These are phyloP conservation scores for Gremmenia infestans DNA, from an alignment of 2,329 filamentous ascomycete genomes.

Conservation along the genomic window DNA sequence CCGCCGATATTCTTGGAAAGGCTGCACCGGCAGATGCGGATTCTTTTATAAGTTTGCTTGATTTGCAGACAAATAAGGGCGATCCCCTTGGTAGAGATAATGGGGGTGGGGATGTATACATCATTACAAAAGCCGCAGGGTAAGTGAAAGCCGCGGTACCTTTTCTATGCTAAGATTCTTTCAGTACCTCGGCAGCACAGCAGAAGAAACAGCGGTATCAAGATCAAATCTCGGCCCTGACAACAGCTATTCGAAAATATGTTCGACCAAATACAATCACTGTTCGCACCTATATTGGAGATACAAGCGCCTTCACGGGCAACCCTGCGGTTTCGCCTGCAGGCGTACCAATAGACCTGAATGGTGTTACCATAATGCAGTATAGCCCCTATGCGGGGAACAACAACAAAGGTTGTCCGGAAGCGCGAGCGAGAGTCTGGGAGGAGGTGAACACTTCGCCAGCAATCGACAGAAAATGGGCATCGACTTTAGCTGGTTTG, in stretches of 20 bases:
- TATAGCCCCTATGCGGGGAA: neutral
- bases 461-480: neutral
- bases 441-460: neutral
- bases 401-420: neutral
- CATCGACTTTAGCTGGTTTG: neutral
- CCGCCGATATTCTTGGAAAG: neutral
- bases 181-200: neutral
- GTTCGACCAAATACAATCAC: neutral
- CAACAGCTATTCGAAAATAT: neutral
- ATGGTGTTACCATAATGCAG: neutral
- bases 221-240: neutral
- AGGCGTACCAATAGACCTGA: neutral
- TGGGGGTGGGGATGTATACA: neutral
- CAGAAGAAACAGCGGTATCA: neutral
- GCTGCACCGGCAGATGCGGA: neutral
- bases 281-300: neutral
- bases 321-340: neutral
- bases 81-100: neutral
- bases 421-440: neutral
- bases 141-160: neutral
- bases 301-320: neutral
- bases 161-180: neutral
- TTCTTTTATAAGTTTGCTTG: neutral
- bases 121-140: neutral
- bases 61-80: neutral